Base-by-base conservation (phyloP, 768 basidiomycete species). In the Psilocybe sp. region DNA sequence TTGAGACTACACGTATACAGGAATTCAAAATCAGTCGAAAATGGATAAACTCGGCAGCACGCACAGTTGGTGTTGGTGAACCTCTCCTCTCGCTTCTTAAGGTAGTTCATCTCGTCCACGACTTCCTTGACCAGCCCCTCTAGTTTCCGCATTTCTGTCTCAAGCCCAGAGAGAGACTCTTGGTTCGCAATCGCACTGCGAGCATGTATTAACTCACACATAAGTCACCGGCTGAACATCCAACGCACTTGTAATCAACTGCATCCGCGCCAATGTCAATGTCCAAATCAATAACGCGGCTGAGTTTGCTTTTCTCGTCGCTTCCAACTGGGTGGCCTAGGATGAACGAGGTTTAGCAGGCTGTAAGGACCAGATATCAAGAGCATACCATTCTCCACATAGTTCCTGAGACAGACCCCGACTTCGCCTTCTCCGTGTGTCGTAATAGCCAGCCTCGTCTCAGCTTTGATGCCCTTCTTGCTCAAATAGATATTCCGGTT, bases 211-310 rank as follows among this genome's bases (percentile, higher is more conserved):
- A 53, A 48, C 36, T 41, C 34, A 5, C 12, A 13, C n/a, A 39
- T 10, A 6, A 12, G 42, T 5, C 20, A 18, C 34, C 28, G 4
- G 16, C 19, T 5, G 45, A 37, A n/a, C 19, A 42, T 47, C 18
- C 39, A 9, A 73, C 88, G 55, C 62, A 96, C 94, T 99, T 98
- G 79, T 98, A 98, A 71, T 99, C 97, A 34, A 98, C 87, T 1
- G 97, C 97, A 61, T 98, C 96, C 11, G 96, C 95, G 32, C 97
- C 97, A 66, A 99, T 95, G 63, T 99, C 97, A 34, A 98, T 82
- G 63, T 99, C 97, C 50, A 98, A 72, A 74, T 99, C 96, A 53
- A 99, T 69, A 36, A 89, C 80, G 13, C 92, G 80, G 36, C 74
- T 68, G 56, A 82, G 71, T 48, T 79, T 77, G 31, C 68, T 61